Evolutionary conservation across 371 early-diverging fungal genomes (phyloP).

Genomic region (Apophysomyces trapeziformis): DNA sequence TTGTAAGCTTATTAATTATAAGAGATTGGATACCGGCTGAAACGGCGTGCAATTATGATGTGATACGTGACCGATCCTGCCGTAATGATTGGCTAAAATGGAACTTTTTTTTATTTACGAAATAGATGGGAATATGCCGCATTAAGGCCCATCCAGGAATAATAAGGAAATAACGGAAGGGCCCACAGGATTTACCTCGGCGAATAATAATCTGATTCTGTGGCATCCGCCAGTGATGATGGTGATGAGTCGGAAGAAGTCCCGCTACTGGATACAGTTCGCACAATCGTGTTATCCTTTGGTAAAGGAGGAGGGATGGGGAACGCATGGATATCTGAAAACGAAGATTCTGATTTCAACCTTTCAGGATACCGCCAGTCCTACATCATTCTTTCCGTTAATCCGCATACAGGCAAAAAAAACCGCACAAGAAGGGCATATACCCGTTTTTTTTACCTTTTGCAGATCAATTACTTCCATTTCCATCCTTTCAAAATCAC

Average conservation of each 20-base stretch:
- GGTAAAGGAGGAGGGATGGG: conserved; percentile 35
- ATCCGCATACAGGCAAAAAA: neutral
- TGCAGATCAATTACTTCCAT: conserved; percentile 45
- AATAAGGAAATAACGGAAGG: conserved; percentile 2
- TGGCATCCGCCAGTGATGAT: neutral
- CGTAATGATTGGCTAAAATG: conserved; percentile 12
- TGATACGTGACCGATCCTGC: neutral
- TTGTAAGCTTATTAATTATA: no score
- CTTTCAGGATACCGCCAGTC: conserved; percentile 28
- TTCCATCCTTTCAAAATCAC: conserved; percentile 51
- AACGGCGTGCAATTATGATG: neutral
- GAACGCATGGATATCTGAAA: conserved; percentile 41
- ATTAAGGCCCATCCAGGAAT: neutral
- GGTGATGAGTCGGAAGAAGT: conserved; percentile 12
- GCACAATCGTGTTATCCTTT: conserved; percentile 6
- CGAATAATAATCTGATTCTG: conserved; percentile 3
- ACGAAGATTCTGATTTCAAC: conserved; percentile 28
- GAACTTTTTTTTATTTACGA: neutral
- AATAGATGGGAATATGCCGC: no score
- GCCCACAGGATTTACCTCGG: neutral
- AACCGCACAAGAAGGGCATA: neutral
- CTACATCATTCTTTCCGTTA: conserved; percentile 12
- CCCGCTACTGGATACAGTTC: neutral
- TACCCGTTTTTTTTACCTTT: conserved; percentile 32
- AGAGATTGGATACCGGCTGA: no score